Base-by-base conservation (phyloP, 164 flowering plant species). In the Vitis cinerea region DNA sequence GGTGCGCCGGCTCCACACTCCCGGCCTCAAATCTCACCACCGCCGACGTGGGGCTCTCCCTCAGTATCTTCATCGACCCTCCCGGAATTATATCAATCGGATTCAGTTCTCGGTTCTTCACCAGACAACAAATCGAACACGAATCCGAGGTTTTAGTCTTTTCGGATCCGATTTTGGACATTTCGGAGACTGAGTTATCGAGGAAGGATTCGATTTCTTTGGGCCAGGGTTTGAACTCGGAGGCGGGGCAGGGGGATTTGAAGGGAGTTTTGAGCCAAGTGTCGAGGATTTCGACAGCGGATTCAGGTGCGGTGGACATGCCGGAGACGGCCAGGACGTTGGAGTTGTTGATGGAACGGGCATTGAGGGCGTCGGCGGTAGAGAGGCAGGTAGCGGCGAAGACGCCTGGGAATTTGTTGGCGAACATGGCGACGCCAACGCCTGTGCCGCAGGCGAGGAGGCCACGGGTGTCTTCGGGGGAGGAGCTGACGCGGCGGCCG, bases 401-500 rank as follows among this genome's bases (percentile, higher is more conserved):
- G 66, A 90, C 92, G 62, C 93, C 94, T 61, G 97, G 98, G 81
- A 81, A 85, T 31, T 94, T 94, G 86, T 94, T 94, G 72, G 99
- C 97, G 87, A 92, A 91, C 67, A 94, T 94, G 56, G 83, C 67
- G 69, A 94, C 99, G 52, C 99, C 99, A 57, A 76, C 88, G 67
- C 99, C 99, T 31, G 97, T 91, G 16, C 99, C 99, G 75, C 99
- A 94, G 19, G 90, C 94, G 70, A 94, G 82, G 57, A 94, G 87
- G 64, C 99, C 99, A 14, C 94, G 87, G 59, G 81, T 83, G n/a
- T 84, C 88, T 48, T 15, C 27, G 68, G 71, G 11, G 65, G 80
- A 6, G 54, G 66, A n/a, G 85, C 81, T 76, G 79, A 92, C 90
- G 15, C 86, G 86, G 56, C 86, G 88, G 68, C 93, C 97, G 72